A percentile compares a stretch with the other conserved stretches of the same genome.
phyloP scores from a whole-genome alignment of 148 eudicot genomes.

The Talinum fruticosum region DNA sequence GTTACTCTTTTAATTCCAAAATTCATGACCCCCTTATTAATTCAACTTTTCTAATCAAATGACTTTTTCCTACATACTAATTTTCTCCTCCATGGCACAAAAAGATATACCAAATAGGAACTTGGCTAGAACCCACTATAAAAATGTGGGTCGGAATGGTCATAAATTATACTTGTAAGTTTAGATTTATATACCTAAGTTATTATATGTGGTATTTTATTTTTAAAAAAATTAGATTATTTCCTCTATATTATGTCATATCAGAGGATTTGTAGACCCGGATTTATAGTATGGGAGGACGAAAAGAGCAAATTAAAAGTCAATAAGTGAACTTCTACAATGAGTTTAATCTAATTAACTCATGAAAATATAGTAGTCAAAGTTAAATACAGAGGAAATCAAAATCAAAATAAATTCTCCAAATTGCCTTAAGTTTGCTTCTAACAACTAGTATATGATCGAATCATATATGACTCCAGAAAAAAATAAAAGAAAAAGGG shows the following conservation, averaged over 20 bases:
- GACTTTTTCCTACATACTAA: slow-evolving; percentile 5
- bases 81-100: too few relatives aligned
- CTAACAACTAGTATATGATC: slow-evolving; percentile 6
- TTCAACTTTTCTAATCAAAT: slow-evolving; percentile 16
- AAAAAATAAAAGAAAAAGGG: slow-evolving; percentile 9
- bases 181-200: too few relatives aligned
- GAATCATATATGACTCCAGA: slow-evolving; percentile 15
- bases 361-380: neutral
- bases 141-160: too few relatives aligned
- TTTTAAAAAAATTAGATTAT: too few relatives aligned
- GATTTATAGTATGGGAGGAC: too few relatives aligned
- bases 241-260: too few relatives aligned
- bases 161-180: too few relatives aligned
- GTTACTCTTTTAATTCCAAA: slow-evolving; percentile 21
- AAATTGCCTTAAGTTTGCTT: neutral
- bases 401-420: neutral
- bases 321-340: neutral
- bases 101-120: too few relatives aligned
- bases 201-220: too few relatives aligned
- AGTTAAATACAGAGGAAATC: slow-evolving; percentile 2
- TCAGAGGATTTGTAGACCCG: too few relatives aligned
- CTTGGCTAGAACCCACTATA: too few relatives aligned
- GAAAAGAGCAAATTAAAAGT: neutral
- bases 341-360: neutral
- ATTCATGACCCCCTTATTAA: slow-evolving; percentile 14